Evolutionary conservation across 306 rosid genomes (phyloP), one percentile per base, ranked within the genome.

Genomic region (Arachis stenosperma): DNA sequence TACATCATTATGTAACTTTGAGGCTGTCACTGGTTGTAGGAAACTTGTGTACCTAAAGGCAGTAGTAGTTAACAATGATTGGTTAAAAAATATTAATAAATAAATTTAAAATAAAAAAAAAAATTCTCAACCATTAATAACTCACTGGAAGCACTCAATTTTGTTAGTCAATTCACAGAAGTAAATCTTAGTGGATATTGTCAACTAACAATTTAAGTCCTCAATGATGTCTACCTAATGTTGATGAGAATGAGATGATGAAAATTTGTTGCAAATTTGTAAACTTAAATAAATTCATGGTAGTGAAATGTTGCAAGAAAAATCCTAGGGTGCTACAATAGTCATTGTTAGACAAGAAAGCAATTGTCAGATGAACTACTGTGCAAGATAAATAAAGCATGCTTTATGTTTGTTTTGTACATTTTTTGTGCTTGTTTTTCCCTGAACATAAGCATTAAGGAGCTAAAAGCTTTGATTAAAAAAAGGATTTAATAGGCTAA

Each of bases 21-120:
- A 87, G 61, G 99, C 95, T 42, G 97, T 89, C 59, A 94, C 88
- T 37, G 97, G 99, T 82, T 94, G 97, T 76, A 94, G 74, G 88
- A 85, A 94, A 88, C 99, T 94, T 13, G 96, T 94, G 82, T 91
- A 94, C 88, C 99, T 91, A 84, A 81, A 83, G 27, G 57, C 57
- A 76, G 47, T 55, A 65, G 14, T 43, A 42, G 51, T 30, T 48
- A 30, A 61, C 52, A 67, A 55, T 27, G 67, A 78, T 74, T 36
- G 70, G 63, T n/a, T 0, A 7, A 67, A 47, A 36, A 0, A 76
- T 22, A 22, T 1, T 22, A 70, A 27, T 73, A 43, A 59, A 55
- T 44, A 67, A 27, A 5, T 1, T 8, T 5, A 54, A 63, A 67
- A 75, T 9, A 41, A 37, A 9, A 2, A 37, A 9, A 2, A 48